Base-by-base conservation (phyloP, 441 rosid genomes). In the Rhodomyrtus psidioides region DNA sequence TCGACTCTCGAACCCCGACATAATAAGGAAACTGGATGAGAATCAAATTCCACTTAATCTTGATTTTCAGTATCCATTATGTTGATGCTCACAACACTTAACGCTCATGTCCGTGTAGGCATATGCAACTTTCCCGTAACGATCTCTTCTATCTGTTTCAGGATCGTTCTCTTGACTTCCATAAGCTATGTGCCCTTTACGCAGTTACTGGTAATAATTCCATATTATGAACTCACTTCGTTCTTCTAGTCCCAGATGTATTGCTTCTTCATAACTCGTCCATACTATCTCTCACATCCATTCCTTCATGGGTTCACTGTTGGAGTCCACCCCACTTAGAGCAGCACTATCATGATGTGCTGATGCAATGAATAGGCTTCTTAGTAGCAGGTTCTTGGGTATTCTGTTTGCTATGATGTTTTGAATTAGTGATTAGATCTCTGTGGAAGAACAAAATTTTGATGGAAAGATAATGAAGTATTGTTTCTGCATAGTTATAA, bases 81-180 rank as follows among this genome's bases (percentile, higher is more conserved):
- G 83, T 81, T 26, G 51, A n/a, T 46, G 24, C n/a, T 55, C 56
- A 54, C 59, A 54, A 54, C 28, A 46, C 42, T 82, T 53, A 26
- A 53, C 9, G 62, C 56, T 54, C 1, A 1, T 30, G 56, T 42
- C 23, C 26, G 30, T 82, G n/a, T 54, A 82, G 59, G 24, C 46
- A 49, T 27, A 19, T 74, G 70, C 57, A 15, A 44, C 54, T 57
- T 75, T 19, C 57, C 83, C 46, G 84, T 83, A 17, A 27, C 9
- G 6, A 76, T 55, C 44, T 57, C 62, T 83, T 30, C 82, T 85
- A 70, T 88, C 84, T 62, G 84, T 79, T 84, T 65, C 98, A 98
- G 99, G 99, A 98, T 90, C 99, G 98, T 12, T 98, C 99, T 83
- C 96, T 96, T 70, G 99, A 98, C 90, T 98, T 98, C 84, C 87